These are phyloP conservation scores for Elsinoe batatas DNA, from an alignment of 2,329 filamentous ascomycete genomes.

Conservation along the genomic window DNA sequence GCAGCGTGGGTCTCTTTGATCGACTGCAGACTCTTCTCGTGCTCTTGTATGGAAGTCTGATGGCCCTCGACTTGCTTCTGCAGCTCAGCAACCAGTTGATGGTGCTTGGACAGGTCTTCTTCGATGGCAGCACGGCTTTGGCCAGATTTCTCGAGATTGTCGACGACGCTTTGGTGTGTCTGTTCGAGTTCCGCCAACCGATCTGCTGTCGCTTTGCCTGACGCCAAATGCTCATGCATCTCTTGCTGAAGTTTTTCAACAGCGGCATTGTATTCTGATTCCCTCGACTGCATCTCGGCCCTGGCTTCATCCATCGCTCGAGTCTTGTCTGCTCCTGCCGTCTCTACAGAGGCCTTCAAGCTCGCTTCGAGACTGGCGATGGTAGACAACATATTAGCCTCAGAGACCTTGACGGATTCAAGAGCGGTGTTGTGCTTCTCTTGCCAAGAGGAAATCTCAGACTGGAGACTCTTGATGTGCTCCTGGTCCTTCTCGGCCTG, in stretches of 20 bases:
- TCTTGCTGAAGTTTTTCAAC: constrained; percentile 37
- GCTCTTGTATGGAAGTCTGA: constrained; percentile 44
- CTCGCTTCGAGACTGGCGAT: constrained; percentile 65
- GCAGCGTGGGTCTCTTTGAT: constrained; percentile 45
- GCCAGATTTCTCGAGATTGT: constrained; percentile 57
- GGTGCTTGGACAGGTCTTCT: constrained; percentile 43
- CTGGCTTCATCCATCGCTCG: constrained; percentile 25
- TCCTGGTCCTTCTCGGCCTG: constrained; percentile 17
- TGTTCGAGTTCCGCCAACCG: constrained; percentile 67
- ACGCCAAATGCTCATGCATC: constrained; percentile 69
- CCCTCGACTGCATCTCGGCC: constrained; percentile 11
- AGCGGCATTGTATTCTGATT: constrained; percentile 20
- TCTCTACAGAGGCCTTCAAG: constrained; percentile 29
- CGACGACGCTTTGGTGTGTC: constrained; percentile 55
- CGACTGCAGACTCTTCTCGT: constrained; percentile 44
- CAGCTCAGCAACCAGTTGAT: constrained; percentile 43
- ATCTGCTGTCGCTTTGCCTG: constrained; percentile 57
- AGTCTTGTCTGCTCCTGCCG: constrained; percentile 1
- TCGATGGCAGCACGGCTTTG: constrained; percentile 49
- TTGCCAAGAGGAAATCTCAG: constrained; percentile 66
- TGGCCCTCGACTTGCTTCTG: constrained; percentile 49
- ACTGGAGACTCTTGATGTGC: constrained; percentile 56
- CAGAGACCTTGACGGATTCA: constrained; percentile 59
- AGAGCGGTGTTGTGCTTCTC: constrained; percentile 62
- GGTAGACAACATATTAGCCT: constrained; percentile 61